A percentile compares a stretch with the other conserved stretches of the same genome.
Conservation (phyloP, 371 early-diverging fungal genomes). For the Mortierella polycephala region DNA sequence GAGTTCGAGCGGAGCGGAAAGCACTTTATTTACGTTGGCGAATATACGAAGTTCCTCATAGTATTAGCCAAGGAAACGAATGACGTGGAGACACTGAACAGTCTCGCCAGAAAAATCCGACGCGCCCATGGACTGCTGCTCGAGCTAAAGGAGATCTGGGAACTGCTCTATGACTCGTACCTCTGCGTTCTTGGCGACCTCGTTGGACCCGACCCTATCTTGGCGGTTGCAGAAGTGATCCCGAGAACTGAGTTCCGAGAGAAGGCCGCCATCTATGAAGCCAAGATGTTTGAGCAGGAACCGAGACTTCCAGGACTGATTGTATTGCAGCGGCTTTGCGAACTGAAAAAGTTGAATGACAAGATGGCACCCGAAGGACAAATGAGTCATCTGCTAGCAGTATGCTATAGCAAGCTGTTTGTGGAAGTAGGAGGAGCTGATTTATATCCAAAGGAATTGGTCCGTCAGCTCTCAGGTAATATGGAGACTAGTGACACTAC, state of each 20-base stretch:
- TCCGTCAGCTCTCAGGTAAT: slow-evolving; percentile 26
- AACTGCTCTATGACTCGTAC: slow-evolving; percentile 59
- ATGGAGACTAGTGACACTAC: not conserved
- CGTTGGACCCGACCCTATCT: slow-evolving; percentile 37
- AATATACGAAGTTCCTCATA: slow-evolving; percentile 71
- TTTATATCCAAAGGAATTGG: slow-evolving; percentile 44
- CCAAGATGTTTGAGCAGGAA: slow-evolving; percentile 50
- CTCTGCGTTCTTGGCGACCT: slow-evolving; percentile 38
- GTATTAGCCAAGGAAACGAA: slow-evolving; percentile 62
- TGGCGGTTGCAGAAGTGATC: slow-evolving; percentile 45
- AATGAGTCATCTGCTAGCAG: slow-evolving; percentile 53
- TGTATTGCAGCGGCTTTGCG: slow-evolving; percentile 46
- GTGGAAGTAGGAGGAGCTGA: slow-evolving; percentile 52
- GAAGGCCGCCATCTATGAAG: slow-evolving; percentile 57
- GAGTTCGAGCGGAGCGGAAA: slow-evolving; percentile 81
- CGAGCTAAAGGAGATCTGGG: slow-evolving; percentile 63
- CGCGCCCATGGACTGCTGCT: slow-evolving; percentile 63
- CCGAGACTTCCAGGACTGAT: slow-evolving; percentile 31
- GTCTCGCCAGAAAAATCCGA: slow-evolving; percentile 67
- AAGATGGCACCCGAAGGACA: slow-evolving; percentile 56
- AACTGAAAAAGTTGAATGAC: slow-evolving; percentile 62
- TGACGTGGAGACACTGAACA: slow-evolving; percentile 68
- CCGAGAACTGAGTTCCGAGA: slow-evolving; percentile 54
- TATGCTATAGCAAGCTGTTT: slow-evolving; percentile 55
- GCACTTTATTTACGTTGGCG: slow-evolving; percentile 73